Conservation (phyloP, 2,329 filamentous ascomycete species). For the Colletotrichum sublineola region DNA sequence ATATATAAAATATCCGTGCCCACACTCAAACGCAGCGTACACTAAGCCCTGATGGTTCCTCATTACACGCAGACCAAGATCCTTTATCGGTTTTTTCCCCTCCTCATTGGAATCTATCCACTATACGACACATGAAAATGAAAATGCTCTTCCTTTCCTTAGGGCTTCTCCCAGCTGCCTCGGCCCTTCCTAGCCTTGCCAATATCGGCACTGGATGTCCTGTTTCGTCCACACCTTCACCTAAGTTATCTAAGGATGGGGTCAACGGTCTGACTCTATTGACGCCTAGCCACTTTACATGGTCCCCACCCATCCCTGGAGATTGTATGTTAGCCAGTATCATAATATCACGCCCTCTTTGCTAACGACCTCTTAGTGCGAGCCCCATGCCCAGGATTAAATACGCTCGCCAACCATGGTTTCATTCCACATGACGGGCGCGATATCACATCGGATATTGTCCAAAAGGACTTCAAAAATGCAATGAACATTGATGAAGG, state of each 20-base stretch:
- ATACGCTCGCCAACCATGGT: constrained; percentile 64
- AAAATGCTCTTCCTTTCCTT: not conserved
- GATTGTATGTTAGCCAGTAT: not conserved
- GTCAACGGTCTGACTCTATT: not conserved
- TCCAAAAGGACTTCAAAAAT: constrained; percentile 53
- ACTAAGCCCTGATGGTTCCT: not conserved
- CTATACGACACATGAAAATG: not conserved
- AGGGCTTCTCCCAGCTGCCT: not conserved
- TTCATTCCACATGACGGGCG: constrained; percentile 62
- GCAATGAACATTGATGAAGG: constrained; percentile 59
- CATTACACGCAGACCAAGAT: not conserved
- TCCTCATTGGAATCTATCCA: not conserved
- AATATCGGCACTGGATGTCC: not conserved
- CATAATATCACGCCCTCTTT: not conserved
- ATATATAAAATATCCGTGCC: not conserved
- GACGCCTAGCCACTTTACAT: constrained; percentile 18
- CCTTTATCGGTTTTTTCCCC: no score
- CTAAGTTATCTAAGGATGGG: not conserved
- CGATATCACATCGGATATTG: constrained; percentile 55
- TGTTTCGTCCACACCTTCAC: not conserved
- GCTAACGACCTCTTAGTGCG: constrained; percentile 47
- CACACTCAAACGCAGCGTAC: no score
- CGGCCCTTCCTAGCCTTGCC: not conserved
- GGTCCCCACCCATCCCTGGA: constrained; percentile 5
- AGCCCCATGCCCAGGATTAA: constrained; percentile 65